Evolutionary conservation across 768 basidiomycete genomes (phyloP), one percentile per base, ranked within the genome.

Genomic region (Naematelia aurantialba): DNA sequence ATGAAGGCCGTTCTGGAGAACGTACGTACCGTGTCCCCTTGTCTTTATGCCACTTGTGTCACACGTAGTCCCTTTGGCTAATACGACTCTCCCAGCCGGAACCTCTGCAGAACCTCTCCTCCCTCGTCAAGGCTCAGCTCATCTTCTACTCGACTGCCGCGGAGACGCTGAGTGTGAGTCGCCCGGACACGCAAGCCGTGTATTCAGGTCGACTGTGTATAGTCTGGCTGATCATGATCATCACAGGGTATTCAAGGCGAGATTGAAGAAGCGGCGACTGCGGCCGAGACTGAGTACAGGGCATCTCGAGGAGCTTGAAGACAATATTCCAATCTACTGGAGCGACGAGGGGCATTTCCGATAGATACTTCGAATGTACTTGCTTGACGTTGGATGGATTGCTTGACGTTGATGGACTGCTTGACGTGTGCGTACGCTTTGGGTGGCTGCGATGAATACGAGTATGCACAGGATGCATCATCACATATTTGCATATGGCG

Each of bases 1-100:
- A 94, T 96, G 92, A 94, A 94, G 82, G 88, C 89, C n/a, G 94
- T 98, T 14, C 82, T 99, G 39, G 94, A 98, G 69, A 97, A 97
- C 78, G 93, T 96, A 64, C 55, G 88, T 81, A 5, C 24, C 14
- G 4, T 22, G 19, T 4, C 3, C 4, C 46, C 24, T 3, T 10
- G 4, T 22, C 24, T 5, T 12, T 51, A 3, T 29, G 14, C n/a
- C n/a, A n/a, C n/a, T n/a, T n/a, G n/a, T n/a, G n/a, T n/a, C n/a
- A n/a, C n/a, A n/a, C n/a, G n/a, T n/a, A n/a, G n/a, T n/a, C n/a
- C n/a, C n/a, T n/a, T n/a, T n/a, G n/a, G n/a, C n/a, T n/a, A n/a
- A n/a, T n/a, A 42, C 44, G 21, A 11, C 31, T 47, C 39, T 56
- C 21, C 4, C 66, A 94, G 91, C 96, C 96, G 39, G 94, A 97